Evolutionary conservation across 495 filamentous ascomycete species (phyloP).

Genomic region (Tuber melanosporum): DNA sequence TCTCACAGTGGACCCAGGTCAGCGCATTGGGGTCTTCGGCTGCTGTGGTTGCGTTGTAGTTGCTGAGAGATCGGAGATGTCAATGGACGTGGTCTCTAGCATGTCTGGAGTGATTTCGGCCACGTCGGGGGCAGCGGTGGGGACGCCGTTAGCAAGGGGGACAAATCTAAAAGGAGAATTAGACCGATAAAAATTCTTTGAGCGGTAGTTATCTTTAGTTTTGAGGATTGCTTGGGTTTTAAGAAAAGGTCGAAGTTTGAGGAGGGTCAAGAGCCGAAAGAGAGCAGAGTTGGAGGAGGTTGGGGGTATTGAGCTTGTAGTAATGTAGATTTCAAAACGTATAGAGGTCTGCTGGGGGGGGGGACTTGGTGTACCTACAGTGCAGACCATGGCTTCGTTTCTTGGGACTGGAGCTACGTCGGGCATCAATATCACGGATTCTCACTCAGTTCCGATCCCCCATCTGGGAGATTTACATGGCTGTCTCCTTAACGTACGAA

Average conservation of each 20-base stretch:
- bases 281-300: background rate
- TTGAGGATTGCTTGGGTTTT: background rate
- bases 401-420: background rate
- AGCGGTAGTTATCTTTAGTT: background rate
- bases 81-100: background rate
- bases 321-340: background rate
- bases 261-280: background rate
- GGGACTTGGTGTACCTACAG: background rate
- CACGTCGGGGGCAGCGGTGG: background rate
- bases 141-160: background rate
- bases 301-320: background rate
- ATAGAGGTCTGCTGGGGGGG: too few relatives aligned
- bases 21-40: background rate
- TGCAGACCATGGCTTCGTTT: background rate
- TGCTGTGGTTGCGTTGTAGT: background rate
- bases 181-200: background rate
- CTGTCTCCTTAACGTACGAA: background rate
- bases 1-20: background rate
- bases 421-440: background rate
- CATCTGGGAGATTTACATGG: background rate
- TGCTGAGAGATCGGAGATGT: background rate
- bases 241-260: background rate
- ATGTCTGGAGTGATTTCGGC: background rate
- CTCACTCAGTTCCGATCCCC: background rate
- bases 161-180: background rate